Base-by-base conservation (phyloP, 306 rosid genomes). In the Ormosia semicastrata region DNA sequence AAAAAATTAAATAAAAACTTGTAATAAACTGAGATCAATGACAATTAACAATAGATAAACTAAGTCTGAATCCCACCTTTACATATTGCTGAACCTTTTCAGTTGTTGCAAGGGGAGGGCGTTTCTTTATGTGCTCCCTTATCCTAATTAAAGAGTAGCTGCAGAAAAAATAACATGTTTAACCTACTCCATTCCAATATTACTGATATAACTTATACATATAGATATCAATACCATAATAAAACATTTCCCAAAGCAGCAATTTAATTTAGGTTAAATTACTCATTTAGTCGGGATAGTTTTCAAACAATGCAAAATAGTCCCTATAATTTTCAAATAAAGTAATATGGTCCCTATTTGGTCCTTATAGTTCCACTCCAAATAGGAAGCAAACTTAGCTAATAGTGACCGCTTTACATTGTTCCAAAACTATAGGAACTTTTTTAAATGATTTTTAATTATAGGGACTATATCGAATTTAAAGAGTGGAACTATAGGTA, bases 61-160 rank as follows among this genome's bases (percentile, higher is more conserved):
- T 7, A 75, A 14, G 67, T 66, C 73, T 18, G 6, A 54, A 73
- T 78, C 85, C 73, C 83, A 93, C 99, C 94, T 87, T 93, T n/a
- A 93, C 92, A 79, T 87, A 89, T 85, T 89, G 99, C 91, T 95
- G 98, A 87, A 93, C 88, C 91, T 95, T 95, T 90, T 95, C 99
- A 17, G 94, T 88, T 59, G 99, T 89, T 70, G 99, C 98, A 84
- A 92, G 82, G 10, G 98, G 98, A 62, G 99, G 98, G 56, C 98
- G 91, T 79, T 95, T 95, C 89, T 95, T 95, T 69, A 93, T 95
- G 83, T 95, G 99, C 86, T 95, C 99, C 87, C 99, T 93, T 87
- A 93, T 79, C 75, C 80, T 83, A 56, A 86, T 62, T 85, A 95
- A 80, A 49, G 98, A 95, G 85, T 92, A 89, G 70, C 97, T 93